These are phyloP conservation scores for Bruguiera hainesii DNA, from an alignment of 441 rosid genomes.

Conservation along the genomic window DNA sequence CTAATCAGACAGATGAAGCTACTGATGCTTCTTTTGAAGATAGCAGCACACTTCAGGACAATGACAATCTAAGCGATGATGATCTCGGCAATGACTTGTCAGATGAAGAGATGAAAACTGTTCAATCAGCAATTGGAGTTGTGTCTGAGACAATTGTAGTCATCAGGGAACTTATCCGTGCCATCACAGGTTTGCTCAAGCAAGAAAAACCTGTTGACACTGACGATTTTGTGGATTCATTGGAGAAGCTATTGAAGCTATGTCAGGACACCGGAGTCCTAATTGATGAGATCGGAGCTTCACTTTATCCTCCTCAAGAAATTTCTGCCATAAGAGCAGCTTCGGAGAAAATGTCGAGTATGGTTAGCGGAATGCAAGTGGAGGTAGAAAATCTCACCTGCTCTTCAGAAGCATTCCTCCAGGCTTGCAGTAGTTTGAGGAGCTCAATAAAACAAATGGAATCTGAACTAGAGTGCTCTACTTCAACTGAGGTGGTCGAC, in stretches of 20 bases:
- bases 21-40: constrained; percentile 28
- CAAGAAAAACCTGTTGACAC: constrained; percentile 52
- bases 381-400: constrained; percentile 45
- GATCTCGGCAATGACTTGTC: constrained; percentile 79
- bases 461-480: constrained; percentile 33
- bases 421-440: constrained; percentile 47
- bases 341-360: constrained; percentile 35
- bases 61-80: constrained; percentile 32
- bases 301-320: constrained; percentile 92
- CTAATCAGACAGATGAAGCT: constrained; percentile 28
- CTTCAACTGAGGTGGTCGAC: constrained; percentile 35
- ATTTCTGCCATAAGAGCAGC: constrained; percentile 40
- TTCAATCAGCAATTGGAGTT: constrained; percentile 47
- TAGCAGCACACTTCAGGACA: constrained; percentile 19
- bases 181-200: constrained; percentile 70
- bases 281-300: constrained; percentile 84
- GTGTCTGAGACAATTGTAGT: constrained; percentile 55
- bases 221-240: constrained; percentile 51
- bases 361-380: constrained; percentile 31
- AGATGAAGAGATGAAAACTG: constrained; percentile 85
- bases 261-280: constrained; percentile 63
- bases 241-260: constrained; percentile 67
- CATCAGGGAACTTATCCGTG: constrained; percentile 77
- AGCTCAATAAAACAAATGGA: constrained; percentile 43
- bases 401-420: constrained; percentile 41